These are phyloP conservation scores for Ephemerocybe angulata DNA, from an alignment of 768 basidiomycete species.

Conservation along the genomic window DNA sequence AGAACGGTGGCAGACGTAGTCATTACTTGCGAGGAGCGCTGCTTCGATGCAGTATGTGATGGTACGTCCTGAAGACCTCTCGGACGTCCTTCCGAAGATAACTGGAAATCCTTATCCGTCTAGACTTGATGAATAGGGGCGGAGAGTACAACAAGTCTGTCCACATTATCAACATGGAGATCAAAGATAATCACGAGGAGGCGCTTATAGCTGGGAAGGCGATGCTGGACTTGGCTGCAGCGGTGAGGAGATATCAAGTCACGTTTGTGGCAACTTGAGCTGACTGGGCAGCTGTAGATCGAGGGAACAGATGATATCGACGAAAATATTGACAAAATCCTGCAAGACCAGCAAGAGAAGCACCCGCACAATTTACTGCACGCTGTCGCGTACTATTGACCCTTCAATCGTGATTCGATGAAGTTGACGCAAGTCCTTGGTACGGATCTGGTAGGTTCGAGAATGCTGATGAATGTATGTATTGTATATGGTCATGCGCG, in stretches of 20 bases:
- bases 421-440: background rate
- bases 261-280: constrained; percentile 11
- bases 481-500: background rate
- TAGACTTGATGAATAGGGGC: constrained; percentile 82
- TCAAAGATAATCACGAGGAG: constrained; percentile 99
- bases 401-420: constrained; percentile 1
- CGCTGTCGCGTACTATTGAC: constrained; percentile 86
- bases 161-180: constrained; percentile 96
- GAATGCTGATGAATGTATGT: constrained; percentile 5
- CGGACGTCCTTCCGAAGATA: background rate
- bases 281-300: constrained; percentile 48
- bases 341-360: constrained; percentile 80
- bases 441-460: constrained; percentile 2
- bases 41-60: constrained; percentile 97
- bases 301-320: constrained; percentile 85
- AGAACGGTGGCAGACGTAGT: constrained; percentile 90
- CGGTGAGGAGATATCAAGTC: constrained; percentile 51
- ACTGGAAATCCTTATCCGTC: background rate
- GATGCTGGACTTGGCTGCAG: constrained; percentile 84
- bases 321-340: constrained; percentile 82
- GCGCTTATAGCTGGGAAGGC: constrained; percentile 94
- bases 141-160: constrained; percentile 93
- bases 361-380: constrained; percentile 93
- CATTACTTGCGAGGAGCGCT: constrained; percentile 98
- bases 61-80: constrained; percentile 49